phyloP scores from a whole-genome alignment of 352 stramenopile species.

The Phytopythium ostracodes region DNA sequence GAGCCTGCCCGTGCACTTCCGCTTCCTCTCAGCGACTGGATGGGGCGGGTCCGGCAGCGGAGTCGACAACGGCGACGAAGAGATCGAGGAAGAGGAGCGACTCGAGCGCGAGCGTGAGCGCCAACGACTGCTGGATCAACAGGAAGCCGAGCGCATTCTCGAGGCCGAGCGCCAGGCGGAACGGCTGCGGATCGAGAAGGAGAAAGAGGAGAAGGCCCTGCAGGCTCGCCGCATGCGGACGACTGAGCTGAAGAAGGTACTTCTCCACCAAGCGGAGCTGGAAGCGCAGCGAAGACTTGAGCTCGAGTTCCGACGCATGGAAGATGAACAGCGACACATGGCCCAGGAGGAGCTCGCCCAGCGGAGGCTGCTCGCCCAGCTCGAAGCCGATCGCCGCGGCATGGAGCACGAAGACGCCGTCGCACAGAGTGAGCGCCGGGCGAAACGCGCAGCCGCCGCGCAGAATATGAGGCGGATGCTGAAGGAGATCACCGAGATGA shows the following conservation, averaged over 20 bases:
- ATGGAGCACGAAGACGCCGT: constrained; percentile 50
- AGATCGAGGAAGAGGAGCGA: constrained; percentile 63
- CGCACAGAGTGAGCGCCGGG: constrained; percentile 19
- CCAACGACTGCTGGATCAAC: constrained; percentile 54
- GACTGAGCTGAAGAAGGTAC: constrained; percentile 26
- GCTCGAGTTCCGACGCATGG: constrained; percentile 22
- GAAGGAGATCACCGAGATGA: constrained; percentile 41
- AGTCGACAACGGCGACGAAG: constrained; percentile 70
- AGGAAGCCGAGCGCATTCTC: constrained; percentile 52
- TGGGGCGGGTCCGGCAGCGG: constrained; percentile 52
- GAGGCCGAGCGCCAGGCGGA: constrained; percentile 54
- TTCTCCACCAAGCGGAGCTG: constrained; percentile 49
- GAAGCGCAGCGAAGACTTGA: constrained; percentile 37
- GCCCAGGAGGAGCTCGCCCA: constrained; percentile 33
- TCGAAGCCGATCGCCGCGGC: constrained; percentile 26
- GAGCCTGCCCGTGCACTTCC: constrained; percentile 44
- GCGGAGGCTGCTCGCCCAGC: constrained; percentile 18
- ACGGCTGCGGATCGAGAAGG: constrained; percentile 46
- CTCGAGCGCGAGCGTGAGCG: constrained; percentile 51
- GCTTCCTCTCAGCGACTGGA: constrained; percentile 33
- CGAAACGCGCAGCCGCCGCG: constrained; percentile 17
- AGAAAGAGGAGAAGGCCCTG: constrained; percentile 54
- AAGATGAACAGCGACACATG: constrained; percentile 24
- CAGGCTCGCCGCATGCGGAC: constrained; percentile 28
- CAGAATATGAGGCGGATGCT: constrained; percentile 34